Percentiles rank a stretch among this genome's conserved stretches.
Conservation (phyloP, 495 filamentous ascomycete species). For the Tuber indicum region DNA sequence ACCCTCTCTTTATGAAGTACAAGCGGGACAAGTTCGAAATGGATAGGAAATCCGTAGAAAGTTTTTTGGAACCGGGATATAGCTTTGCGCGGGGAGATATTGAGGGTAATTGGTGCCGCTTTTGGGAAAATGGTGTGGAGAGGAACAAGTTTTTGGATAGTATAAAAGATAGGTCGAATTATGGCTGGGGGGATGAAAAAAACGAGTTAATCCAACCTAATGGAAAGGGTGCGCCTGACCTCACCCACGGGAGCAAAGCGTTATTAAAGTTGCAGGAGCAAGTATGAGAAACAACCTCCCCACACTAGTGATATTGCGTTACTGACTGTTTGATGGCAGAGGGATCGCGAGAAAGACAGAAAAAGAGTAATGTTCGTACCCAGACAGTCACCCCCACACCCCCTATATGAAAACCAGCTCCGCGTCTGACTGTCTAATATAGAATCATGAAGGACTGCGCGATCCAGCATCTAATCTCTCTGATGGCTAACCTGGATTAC, state of each 20-base stretch:
- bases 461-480: neutral
- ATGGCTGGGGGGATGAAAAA: no score
- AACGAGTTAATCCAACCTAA: no score
- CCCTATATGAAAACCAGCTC: neutral
- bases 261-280: no score
- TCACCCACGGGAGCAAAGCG: no score
- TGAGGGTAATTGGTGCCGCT: no score
- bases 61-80: neutral
- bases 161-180: no score
- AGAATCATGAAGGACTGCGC: neutral
- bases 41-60: neutral
- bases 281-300: neutral
- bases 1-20: no score
- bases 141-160: no score
- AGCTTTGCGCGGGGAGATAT: no score
- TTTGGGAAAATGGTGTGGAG: no score
- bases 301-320: neutral
- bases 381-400: neutral
- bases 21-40: neutral
- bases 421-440: neutral
- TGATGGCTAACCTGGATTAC: neutral
- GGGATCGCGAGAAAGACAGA: neutral
- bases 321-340: neutral
- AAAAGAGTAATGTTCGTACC: neutral
- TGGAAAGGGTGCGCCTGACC: no score